phyloP scores from a whole-genome alignment of 306 rosid genomes.

The Benincasa hispida region DNA sequence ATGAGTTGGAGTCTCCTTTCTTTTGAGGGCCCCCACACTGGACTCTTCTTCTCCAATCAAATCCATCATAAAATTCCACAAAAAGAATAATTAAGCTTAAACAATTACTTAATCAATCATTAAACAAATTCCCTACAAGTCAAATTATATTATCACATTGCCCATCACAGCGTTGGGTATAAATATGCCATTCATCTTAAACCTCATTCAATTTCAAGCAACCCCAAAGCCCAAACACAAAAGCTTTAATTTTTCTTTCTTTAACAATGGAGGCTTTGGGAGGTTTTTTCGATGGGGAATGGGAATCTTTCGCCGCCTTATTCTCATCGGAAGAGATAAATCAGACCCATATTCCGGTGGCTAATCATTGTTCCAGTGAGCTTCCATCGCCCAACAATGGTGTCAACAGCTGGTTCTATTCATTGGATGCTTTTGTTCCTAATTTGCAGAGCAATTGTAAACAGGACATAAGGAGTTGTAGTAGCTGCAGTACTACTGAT shows the following conservation, averaged over 20 bases:
- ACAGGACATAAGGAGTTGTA: conserved; percentile 28
- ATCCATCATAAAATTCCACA: conserved; percentile 11
- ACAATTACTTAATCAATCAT: not conserved
- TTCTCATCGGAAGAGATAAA: conserved; percentile 41
- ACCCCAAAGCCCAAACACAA: not conserved
- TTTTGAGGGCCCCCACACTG: conserved; percentile 13
- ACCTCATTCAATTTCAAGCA: not conserved
- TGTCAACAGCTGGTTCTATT: conserved; percentile 22
- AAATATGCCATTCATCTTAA: not conserved
- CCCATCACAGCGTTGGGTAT: not conserved
- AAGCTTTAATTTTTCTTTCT: not conserved
- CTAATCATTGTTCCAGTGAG: not conserved
- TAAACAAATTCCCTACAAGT: not conserved
- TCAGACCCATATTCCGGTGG: conserved; percentile 26
- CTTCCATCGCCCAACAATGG: not conserved
- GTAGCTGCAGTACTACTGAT: conserved; percentile 17
- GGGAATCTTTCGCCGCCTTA: conserved; percentile 42
- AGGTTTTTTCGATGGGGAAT: conserved; percentile 52
- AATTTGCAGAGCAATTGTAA: conserved; percentile 23
- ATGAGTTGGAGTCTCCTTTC: not conserved
- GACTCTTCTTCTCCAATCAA: conserved; percentile 23
- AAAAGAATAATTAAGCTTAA: not conserved
- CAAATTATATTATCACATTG: not conserved
- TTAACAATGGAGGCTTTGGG: conserved; percentile 53
- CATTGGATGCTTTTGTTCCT: conserved; percentile 32